These are phyloP conservation scores for Sporothrix curviconia DNA, from an alignment of 2,329 filamentous ascomycete genomes.

Conservation along the genomic window DNA sequence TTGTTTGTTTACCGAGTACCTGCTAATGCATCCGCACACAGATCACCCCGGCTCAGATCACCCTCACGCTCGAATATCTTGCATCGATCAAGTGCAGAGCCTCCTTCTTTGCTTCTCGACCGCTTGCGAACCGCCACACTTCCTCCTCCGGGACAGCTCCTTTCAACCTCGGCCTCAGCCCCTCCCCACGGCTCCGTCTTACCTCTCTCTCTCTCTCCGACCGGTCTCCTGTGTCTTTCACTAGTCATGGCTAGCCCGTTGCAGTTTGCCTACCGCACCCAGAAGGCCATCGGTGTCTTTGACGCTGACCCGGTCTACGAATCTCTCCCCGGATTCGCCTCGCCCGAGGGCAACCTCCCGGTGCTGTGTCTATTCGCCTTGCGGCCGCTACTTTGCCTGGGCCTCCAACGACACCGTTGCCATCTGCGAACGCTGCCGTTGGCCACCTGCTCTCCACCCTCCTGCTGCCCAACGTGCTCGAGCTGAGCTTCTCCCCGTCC, in stretches of 20 bases:
- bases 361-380: slow-evolving; percentile 91
- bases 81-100: too few relatives aligned
- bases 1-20: background rate
- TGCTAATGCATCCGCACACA: background rate
- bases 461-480: slow-evolving; percentile 77
- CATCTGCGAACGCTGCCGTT: slow-evolving; percentile 72
- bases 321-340: slow-evolving; percentile 72
- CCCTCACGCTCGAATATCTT: too few relatives aligned
- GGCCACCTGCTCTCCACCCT: slow-evolving; percentile 71
- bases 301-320: slow-evolving; percentile 87
- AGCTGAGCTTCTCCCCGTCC: slow-evolving; percentile 86
- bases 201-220: slow-evolving; percentile 11
- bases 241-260: slow-evolving; percentile 90
- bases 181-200: too few relatives aligned
- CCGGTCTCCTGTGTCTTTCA: slow-evolving; percentile 66
- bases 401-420: slow-evolving; percentile 80
- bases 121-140: background rate
- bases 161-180: too few relatives aligned
- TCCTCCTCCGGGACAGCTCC: background rate
- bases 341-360: slow-evolving; percentile 90
- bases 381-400: slow-evolving; percentile 94
- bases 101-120: background rate
- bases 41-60: background rate
- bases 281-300: slow-evolving; percentile 91
- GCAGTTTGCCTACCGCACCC: slow-evolving; percentile 95